Evolutionary conservation across 83 land plant species (phyloP).

Genomic region (Isoetes engelmannii): DNA sequence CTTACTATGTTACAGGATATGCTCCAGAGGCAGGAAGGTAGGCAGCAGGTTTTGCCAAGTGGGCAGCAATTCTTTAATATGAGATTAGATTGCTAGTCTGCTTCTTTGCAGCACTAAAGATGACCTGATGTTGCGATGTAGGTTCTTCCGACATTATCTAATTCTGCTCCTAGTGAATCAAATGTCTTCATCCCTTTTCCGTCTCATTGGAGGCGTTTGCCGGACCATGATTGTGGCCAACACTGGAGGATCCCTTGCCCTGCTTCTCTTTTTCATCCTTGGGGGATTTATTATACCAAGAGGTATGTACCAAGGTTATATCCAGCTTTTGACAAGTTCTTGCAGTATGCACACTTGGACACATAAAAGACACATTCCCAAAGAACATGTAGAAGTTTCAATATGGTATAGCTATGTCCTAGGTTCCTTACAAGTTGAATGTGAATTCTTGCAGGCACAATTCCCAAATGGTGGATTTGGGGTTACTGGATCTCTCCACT

Average conservation of each 20-base stretch:
- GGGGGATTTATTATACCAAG: conserved; percentile 52
- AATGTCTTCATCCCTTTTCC: conserved; percentile 39
- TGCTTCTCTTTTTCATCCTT: conserved; percentile 30
- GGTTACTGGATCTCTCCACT: conserved; percentile 69
- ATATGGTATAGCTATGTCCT: too few species aligned
- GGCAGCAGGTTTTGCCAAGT: conserved; percentile 2
- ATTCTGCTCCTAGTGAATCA: conserved; percentile 34
- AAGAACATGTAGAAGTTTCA: too few species aligned
- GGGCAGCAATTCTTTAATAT: conserved; percentile 2
- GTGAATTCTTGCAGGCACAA: neutral
- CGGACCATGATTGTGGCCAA: conserved; percentile 30
- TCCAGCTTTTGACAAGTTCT: too few species aligned
- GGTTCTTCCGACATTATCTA: conserved; percentile 51
- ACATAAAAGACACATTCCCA: too few species aligned
- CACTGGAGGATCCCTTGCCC: conserved; percentile 19
- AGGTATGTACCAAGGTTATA: conserved; percentile 23
- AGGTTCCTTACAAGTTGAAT: too few species aligned
- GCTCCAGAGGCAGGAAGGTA: conserved; percentile 55
- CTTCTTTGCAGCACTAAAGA: too few species aligned
- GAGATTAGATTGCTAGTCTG: neutral
- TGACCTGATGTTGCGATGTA: neutral
- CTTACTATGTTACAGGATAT: conserved; percentile 59
- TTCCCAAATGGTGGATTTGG: conserved; percentile 82
- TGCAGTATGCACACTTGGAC: too few species aligned
- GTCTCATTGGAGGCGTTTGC: conserved; percentile 25